Evolutionary conservation across 192 early-diverging fungal species (phyloP), one percentile per base, ranked within the genome.

Genomic region (Coemansia asiatica): DNA sequence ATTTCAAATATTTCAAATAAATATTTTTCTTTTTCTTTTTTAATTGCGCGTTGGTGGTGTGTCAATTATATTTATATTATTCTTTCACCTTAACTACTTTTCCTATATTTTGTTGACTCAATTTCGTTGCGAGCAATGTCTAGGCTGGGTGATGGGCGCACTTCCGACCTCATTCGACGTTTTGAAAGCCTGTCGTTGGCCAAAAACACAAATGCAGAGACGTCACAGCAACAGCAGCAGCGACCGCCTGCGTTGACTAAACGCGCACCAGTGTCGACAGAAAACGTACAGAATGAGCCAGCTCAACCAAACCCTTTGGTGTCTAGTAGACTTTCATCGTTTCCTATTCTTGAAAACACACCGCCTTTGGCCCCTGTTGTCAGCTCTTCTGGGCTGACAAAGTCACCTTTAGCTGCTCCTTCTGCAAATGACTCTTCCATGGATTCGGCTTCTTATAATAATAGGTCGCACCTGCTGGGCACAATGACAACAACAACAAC

Each of bases 161-260:
- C 71, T 8, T 69, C 67, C 19, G 71, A 79, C 61, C 76, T 79
- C 64, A 73, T 73, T 59, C 67, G 68, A 44, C 66, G 71, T 55
- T 74, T 79, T 56, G 71, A 79, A 33, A 67, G 36, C 56, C 28
- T 79, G 65, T 67, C 71, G 12, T 56, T 71, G 23, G 68, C 65
- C 10, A 73, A 73, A 33, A 44, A 19, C 15, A 44, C 46, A 19
- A 48, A 56, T 53, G 15, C 23, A 33, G 66, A 44, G 23, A 19
- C 8, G 22, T 2, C 28, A 5, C 62, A 54, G 27, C 58, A 61
- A 18, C 40, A 47, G 19, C 40, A 64, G 15, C 46, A 27, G 2
- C 56, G 60, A 8, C 69, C 66, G 38, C 56, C 60, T 27, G 38
- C 61, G 33, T 36, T 62, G 9, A 47, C 67, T 56, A 74, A 74